Evolutionary conservation across 192 early-diverging fungal genomes (phyloP).

Genomic region (Thamnidium elegans): DNA sequence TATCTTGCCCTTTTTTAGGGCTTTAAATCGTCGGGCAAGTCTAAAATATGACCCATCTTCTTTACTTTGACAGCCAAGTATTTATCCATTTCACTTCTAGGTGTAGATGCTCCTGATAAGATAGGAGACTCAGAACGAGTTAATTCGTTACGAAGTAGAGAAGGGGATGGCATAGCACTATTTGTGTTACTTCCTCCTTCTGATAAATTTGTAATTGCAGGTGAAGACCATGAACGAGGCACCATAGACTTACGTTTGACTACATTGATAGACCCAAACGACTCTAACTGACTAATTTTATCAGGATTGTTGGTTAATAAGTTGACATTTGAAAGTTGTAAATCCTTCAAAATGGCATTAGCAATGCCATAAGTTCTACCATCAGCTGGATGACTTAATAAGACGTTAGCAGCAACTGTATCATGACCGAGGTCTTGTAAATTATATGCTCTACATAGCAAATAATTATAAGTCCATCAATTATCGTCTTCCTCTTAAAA

Average conservation of each 20-base stretch:
- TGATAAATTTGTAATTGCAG: not conserved
- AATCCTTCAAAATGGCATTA: slow-evolving; percentile 80
- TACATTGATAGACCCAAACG: slow-evolving; percentile 66
- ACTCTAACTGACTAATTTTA: slow-evolving; percentile 81
- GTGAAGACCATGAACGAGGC: slow-evolving; percentile 73
- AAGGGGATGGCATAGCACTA: slow-evolving; percentile 26
- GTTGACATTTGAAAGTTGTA: slow-evolving; percentile 65
- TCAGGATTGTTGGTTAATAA: slow-evolving; percentile 96
- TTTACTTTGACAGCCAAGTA: slow-evolving; percentile 89
- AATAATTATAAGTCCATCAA: not conserved
- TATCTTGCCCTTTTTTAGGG: not conserved
- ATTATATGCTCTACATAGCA: slow-evolving; percentile 81
- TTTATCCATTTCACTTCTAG: slow-evolving; percentile 63
- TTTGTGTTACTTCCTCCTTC: not conserved
- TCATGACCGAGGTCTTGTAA: slow-evolving; percentile 94
- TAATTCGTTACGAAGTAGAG: slow-evolving; percentile 26
- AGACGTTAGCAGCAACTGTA: slow-evolving; percentile 87
- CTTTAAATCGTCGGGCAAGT: slow-evolving; percentile 45
- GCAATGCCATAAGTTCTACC: slow-evolving; percentile 93
- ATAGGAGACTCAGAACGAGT: slow-evolving; percentile 24
- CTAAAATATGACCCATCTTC: slow-evolving; percentile 88
- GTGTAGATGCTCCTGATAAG: slow-evolving; percentile 10
- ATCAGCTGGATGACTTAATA: slow-evolving; percentile 88
- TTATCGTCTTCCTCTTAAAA: not conserved
- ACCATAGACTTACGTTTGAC: slow-evolving; percentile 87